Conservation (phyloP, 164 flowering plant genomes). For the Annona cherimola region DNA sequence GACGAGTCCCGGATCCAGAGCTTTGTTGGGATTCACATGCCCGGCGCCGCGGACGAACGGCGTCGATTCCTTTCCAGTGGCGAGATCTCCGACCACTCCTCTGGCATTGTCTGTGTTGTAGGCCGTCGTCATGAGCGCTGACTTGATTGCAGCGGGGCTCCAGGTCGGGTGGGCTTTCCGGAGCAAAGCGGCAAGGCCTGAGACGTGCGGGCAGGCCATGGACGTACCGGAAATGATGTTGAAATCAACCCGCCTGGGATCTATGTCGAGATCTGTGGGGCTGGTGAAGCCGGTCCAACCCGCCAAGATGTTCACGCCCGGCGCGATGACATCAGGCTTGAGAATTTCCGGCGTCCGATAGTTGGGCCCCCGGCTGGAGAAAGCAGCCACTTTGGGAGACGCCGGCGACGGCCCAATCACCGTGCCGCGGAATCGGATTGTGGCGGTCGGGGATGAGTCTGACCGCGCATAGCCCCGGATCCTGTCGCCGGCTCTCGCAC, state of each 20-base stretch:
- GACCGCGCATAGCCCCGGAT: constrained; percentile 42
- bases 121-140: constrained; percentile 86
- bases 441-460: constrained; percentile 46
- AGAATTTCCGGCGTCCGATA: constrained; percentile 61
- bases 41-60: constrained; percentile 81
- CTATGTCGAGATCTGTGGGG: constrained; percentile 69
- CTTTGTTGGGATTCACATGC: constrained; percentile 79
- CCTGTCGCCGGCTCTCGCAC: constrained; percentile 45
- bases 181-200: constrained; percentile 88
- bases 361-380: constrained; percentile 92
- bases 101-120: constrained; percentile 56
- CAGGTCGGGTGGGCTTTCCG: constrained; percentile 59
- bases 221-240: constrained; percentile 92
- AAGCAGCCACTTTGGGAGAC: constrained; percentile 79
- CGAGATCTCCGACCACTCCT: constrained; percentile 49
- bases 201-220: constrained; percentile 93
- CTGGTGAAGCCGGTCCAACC: constrained; percentile 71
- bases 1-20: constrained; percentile 76
- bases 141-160: constrained; percentile 79
- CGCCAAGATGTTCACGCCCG: constrained; percentile 85
- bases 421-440: constrained; percentile 65
- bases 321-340: constrained; percentile 94
- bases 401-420: constrained; percentile 53
- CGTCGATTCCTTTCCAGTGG: constrained; percentile 54
- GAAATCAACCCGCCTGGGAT: constrained; percentile 77